Conservation (phyloP, 2,329 filamentous ascomycete genomes). For the Chaetomiaceae sp. region DNA sequence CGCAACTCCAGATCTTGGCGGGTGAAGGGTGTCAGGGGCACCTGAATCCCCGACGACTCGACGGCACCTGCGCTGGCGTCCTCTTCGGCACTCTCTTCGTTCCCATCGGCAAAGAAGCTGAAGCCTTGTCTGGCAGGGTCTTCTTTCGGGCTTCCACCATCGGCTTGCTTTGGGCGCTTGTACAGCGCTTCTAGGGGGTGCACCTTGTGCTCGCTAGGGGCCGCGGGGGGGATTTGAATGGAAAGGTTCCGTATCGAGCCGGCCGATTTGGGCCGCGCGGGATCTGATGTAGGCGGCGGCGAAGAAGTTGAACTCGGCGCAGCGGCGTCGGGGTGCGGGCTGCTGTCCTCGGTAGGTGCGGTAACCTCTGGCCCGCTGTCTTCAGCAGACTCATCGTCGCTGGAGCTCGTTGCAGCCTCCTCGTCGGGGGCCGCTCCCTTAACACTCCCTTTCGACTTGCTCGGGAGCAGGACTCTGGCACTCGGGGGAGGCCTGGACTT, state of each 20-base stretch:
- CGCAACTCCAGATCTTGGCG: constrained; percentile 72
- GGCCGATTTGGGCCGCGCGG: constrained; percentile 46
- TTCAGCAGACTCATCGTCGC: constrained; percentile 16
- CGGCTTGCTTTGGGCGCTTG: constrained; percentile 59
- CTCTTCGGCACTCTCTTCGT: constrained; percentile 30
- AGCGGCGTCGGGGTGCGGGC: background rate
- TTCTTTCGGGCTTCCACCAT: constrained; percentile 33
- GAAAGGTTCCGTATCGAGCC: constrained; percentile 47
- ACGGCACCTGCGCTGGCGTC: constrained; percentile 45
- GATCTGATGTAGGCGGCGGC: constrained; percentile 30
- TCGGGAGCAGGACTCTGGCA: constrained; percentile 26
- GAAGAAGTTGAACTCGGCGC: constrained; percentile 4
- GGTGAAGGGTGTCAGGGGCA: constrained; percentile 79
- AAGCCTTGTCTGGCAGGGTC: constrained; percentile 56
- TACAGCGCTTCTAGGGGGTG: constrained; percentile 92
- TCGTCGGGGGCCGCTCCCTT: constrained; percentile 10
- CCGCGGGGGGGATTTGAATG: constrained; percentile 50
- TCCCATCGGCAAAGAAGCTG: constrained; percentile 67
- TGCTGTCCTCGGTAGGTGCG: background rate
- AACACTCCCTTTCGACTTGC: constrained; percentile 11
- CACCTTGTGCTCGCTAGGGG: constrained; percentile 48
- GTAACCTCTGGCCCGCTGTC: constrained; percentile 21
- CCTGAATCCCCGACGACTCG: constrained; percentile 34
- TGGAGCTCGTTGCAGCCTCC: constrained; percentile 9
- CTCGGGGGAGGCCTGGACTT: constrained; percentile 36